Base-by-base conservation (phyloP, 176 grass and related monocot species). In the Oryza glaberrima region DNA sequence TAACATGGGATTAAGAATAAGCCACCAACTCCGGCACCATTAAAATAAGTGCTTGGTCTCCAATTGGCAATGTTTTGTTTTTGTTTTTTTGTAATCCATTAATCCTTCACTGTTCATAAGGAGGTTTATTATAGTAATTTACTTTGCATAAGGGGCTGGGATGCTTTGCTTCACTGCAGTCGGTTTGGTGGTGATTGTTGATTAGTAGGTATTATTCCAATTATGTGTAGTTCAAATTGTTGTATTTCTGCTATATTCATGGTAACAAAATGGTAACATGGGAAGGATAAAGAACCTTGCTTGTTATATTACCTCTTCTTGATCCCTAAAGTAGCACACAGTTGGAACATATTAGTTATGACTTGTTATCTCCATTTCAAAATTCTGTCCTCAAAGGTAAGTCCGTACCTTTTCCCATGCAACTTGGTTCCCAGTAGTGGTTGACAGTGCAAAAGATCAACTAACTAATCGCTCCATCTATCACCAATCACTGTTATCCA, bases 371-470 rank as follows among this genome's bases (percentile, higher is more conserved):
- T 73, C 36, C 38, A 66, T 75, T 30, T 23, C n/a, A 65, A 65
- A 48, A 28, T 34, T 83, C 1, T 65, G 11, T 47, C 40, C 25
- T 48, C 26, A 48, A 74, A 48, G 36, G 16, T 4, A 65, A 81
- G 71, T 23, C 7, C 65, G 4, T 67, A 61, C 25, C 16, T 75
- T 75, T 26, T 9, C 17, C 26, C 35, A 5, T 19, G n/a, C 46
- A 76, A 54, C 72, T 77, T 76, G 12, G 43, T 38, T 58, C 49
- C 16, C 56, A 38, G 63, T 65, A 76, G 45, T 76, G 46, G 32
- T 75, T 77, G 72, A 43, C 32, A 84, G 72, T 54, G 17, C 45
- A 69, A 76, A 22, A 54, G 32, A 41, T 51, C 20, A 49, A 76
- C 72, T 65, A 75, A 65, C 70, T 75, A 76, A 54, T 76, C 66